Evolutionary conservation across 2,329 filamentous ascomycete genomes (phyloP), one percentile per base, ranked within the genome.

Genomic region (Aspergillus fumigatiaffinis): DNA sequence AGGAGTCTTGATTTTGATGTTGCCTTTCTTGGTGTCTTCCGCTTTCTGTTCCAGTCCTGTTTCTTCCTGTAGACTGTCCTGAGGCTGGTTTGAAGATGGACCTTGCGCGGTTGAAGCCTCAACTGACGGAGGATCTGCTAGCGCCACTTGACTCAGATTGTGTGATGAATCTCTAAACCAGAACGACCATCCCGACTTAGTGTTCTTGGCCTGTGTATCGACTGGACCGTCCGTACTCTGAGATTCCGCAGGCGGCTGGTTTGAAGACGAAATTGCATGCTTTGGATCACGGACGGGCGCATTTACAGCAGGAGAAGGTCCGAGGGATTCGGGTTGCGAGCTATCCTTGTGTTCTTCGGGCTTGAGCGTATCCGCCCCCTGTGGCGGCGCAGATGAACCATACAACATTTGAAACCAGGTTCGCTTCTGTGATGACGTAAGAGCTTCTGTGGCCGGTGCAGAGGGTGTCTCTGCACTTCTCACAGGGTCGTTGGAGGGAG

Each of bases 371-470:
- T 26, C 44, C 63, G 57, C 32, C 63, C 56, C 50, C 69, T 71
- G 26, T 14, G 53, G 60, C 25, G 65, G 52, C 25, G 67, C 59
- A 25, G 62, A 61, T 12, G 66, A 62, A 47, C 72, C 71, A 57
- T 71, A 71, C 76, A 73, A 78, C 71, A 79, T 76, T 57, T 77
- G 76, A 56, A 78, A 67, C 77, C 76, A 79, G 47, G 75, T 76
- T 52, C 74, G 70, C 56, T 74, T 78, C 42, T 71, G 70, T 28
- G 71, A 55, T 12, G 53, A 60, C 3, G 67, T 57, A 6, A 48
- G 44, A 3, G 62, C 55, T 35, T 64, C 60, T 12, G 55, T 41
- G 29, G 55, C 48, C 46, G 61, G 55, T 5, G 55, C 32, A 42
- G 58, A 57, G 47, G 53, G 52, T 20, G 62, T 58, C 49, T 56